Evolutionary conservation across 208 protist species (phyloP).

Genomic region (Leishmania tropica): DNA sequence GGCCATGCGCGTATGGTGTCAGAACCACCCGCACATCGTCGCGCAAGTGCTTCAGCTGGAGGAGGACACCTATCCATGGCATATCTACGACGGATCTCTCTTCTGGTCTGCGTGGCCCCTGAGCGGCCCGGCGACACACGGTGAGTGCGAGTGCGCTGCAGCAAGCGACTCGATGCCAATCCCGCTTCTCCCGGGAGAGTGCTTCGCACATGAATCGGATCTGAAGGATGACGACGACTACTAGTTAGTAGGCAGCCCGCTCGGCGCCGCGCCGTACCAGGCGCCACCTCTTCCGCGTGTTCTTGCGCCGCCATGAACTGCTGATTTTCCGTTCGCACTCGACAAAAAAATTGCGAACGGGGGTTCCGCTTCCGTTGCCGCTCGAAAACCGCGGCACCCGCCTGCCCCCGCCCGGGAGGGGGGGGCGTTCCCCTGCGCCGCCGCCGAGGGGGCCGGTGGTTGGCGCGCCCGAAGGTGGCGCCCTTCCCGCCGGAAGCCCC

Average conservation of each 20-base stretch:
- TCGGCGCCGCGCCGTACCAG: neutral
- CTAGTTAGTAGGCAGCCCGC: neutral
- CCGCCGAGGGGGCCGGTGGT: no score
- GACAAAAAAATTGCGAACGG: no score
- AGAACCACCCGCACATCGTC: slow-evolving; percentile 33
- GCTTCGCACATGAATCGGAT: slow-evolving; percentile 28
- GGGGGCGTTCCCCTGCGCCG: no score
- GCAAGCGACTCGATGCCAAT: slow-evolving; percentile 26
- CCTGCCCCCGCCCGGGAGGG: no score
- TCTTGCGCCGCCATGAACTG: no score
- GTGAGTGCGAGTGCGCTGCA: slow-evolving; percentile 30
- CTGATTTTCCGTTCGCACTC: no score
- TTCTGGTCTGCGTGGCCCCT: slow-evolving; percentile 39
- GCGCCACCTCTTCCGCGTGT: neutral
- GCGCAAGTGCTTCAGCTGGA: slow-evolving; percentile 31
- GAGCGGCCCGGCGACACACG: slow-evolving; percentile 11
- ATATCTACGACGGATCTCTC: slow-evolving; percentile 22
- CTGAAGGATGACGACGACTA: slow-evolving; percentile 13
- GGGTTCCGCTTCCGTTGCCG: no score
- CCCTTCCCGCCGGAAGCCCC: no score
- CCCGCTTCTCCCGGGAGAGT: slow-evolving; percentile 37
- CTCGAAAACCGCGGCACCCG: no score
- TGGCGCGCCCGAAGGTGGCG: no score
- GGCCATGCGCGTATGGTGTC: slow-evolving; percentile 38
- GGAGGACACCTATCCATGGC: slow-evolving; percentile 23